A percentile compares a stretch with the other conserved stretches of the same genome.
Evolutionary conservation across 1,284 basidiomycete genomes (phyloP).

Genomic region (Moesziomyces parantarcticus): DNA sequence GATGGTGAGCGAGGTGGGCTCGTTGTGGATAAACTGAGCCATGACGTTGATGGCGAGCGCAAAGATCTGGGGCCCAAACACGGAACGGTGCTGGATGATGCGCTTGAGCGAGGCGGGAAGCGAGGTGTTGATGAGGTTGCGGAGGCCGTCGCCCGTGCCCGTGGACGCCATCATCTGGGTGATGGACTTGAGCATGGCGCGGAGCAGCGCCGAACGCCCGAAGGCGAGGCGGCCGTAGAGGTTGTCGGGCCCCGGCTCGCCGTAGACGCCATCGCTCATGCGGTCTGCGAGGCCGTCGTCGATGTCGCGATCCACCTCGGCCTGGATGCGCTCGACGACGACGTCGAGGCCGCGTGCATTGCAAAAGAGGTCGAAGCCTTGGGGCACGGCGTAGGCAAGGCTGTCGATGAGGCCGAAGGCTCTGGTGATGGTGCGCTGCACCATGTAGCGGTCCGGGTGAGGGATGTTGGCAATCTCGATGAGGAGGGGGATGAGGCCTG

Average conservation of each 20-base stretch:
- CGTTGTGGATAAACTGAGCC: constrained; percentile 98
- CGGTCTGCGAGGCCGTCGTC: constrained; percentile 37
- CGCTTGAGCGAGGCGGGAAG: constrained; percentile 86
- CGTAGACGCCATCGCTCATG: constrained; percentile 73
- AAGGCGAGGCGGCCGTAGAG: constrained; percentile 62
- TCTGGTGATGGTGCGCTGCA: constrained; percentile 65
- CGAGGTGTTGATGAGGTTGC: constrained; percentile 92
- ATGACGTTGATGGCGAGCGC: constrained; percentile 88
- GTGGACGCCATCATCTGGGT: constrained; percentile 97
- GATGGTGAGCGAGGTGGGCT: constrained; percentile 90
- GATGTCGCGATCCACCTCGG: constrained; percentile 58
- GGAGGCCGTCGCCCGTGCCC: constrained; percentile 85
- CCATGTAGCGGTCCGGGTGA: constrained; percentile 53
- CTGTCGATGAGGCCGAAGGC: constrained; percentile 92
- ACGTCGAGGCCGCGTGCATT: constrained; percentile 85
- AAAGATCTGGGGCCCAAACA: constrained; percentile 88
- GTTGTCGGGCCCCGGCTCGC: constrained; percentile 45
- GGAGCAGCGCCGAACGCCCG: constrained; percentile 74
- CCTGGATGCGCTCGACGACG: constrained; percentile 84
- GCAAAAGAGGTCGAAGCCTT: constrained; percentile 88
- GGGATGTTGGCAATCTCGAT: constrained; percentile 53
- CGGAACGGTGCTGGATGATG: constrained; percentile 82
- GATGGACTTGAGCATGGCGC: constrained; percentile 90
- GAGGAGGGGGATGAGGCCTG: constrained; percentile 89
- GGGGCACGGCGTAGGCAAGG: constrained; percentile 87